These are phyloP conservation scores for Phytophthora hybrid DNA, from an alignment of 352 stramenopile genomes.

Conservation along the genomic window DNA sequence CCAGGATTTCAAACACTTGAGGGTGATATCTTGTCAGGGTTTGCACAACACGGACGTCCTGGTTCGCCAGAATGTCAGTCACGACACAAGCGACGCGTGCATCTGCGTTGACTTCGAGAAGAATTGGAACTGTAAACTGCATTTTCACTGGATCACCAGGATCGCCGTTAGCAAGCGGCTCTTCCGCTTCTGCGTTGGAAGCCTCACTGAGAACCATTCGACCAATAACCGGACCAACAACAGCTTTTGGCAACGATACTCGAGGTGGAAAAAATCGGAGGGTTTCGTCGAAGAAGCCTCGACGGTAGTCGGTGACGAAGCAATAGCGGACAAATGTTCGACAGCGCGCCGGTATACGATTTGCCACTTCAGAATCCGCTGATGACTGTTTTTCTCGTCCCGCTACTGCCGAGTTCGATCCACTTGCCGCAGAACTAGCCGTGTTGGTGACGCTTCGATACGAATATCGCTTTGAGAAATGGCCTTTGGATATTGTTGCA, in stretches of 20 bases:
- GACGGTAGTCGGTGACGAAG: conserved; percentile 66
- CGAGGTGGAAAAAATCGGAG: conserved; percentile 62
- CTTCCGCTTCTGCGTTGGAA: background rate
- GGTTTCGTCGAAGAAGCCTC: conserved; percentile 59
- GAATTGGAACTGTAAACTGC: conserved; percentile 51
- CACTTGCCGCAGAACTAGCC: background rate
- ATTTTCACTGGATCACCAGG: conserved; percentile 21
- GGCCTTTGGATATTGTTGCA: conserved; percentile 46
- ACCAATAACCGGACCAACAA: conserved; percentile 68
- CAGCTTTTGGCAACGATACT: conserved; percentile 42
- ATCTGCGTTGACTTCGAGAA: conserved; percentile 72
- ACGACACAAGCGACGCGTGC: conserved; percentile 66
- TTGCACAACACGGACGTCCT: conserved; percentile 47
- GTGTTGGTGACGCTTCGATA: conserved; percentile 52
- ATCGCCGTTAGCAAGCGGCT: conserved; percentile 16
- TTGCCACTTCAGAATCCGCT: background rate
- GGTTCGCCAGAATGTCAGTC: conserved; percentile 67
- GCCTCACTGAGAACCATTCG: conserved; percentile 41
- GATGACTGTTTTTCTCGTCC: background rate
- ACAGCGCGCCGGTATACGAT: conserved; percentile 10
- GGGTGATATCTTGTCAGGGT: conserved; percentile 47
- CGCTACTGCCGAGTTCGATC: background rate
- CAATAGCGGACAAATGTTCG: conserved; percentile 62
- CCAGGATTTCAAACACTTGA: conserved; percentile 55
- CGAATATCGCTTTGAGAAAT: conserved; percentile 82